Percentiles rank a stretch among this genome's conserved stretches.
Conservation (phyloP, 2,329 filamentous ascomycete genomes). For the Ciborinia camelliae region DNA sequence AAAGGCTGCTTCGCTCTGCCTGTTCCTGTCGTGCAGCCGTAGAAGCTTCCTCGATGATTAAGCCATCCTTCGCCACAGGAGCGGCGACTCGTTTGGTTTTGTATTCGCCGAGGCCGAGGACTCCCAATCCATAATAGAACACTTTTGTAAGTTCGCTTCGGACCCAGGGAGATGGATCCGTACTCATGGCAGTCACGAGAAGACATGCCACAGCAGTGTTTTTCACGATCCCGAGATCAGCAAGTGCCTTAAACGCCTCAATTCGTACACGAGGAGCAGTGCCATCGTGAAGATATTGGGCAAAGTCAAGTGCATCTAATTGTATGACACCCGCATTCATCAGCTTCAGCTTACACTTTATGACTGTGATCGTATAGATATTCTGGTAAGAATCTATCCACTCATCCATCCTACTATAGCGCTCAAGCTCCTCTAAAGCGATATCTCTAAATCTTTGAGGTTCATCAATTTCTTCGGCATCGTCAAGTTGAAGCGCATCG, state of each 20-base stretch:
- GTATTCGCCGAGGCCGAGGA: slow-evolving; percentile 61
- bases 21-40: slow-evolving; percentile 46
- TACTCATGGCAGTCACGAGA: slow-evolving; percentile 56
- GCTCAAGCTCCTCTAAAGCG: slow-evolving; percentile 61
- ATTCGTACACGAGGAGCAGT: slow-evolving; percentile 61
- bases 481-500: slow-evolving; percentile 39
- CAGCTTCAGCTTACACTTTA: slow-evolving; percentile 58
- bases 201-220: slow-evolving; percentile 54
- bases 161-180: slow-evolving; percentile 61
- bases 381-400: slow-evolving; percentile 68
- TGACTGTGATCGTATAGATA: slow-evolving; percentile 59
- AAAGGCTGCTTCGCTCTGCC: slow-evolving; percentile 48
- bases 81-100: slow-evolving; percentile 29
- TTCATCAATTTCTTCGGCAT: slow-evolving; percentile 44
- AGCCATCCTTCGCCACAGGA: slow-evolving; percentile 22
- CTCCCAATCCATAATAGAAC: slow-evolving; percentile 57
- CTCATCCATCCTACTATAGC: slow-evolving; percentile 64
- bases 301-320: slow-evolving; percentile 52
- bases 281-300: slow-evolving; percentile 62
- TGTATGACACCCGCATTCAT: slow-evolving; percentile 64
- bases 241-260: slow-evolving; percentile 61
- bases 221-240: slow-evolving; percentile 60
- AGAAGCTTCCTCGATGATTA: slow-evolving; percentile 48
- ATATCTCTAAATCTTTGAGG: slow-evolving; percentile 42
- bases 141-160: slow-evolving; percentile 58